A percentile compares a stretch with the other conserved stretches of the same genome.
These are phyloP conservation scores for Cyclostephanos tholiformis DNA, from an alignment of 108 stramenopile species.

Conservation along the genomic window DNA sequence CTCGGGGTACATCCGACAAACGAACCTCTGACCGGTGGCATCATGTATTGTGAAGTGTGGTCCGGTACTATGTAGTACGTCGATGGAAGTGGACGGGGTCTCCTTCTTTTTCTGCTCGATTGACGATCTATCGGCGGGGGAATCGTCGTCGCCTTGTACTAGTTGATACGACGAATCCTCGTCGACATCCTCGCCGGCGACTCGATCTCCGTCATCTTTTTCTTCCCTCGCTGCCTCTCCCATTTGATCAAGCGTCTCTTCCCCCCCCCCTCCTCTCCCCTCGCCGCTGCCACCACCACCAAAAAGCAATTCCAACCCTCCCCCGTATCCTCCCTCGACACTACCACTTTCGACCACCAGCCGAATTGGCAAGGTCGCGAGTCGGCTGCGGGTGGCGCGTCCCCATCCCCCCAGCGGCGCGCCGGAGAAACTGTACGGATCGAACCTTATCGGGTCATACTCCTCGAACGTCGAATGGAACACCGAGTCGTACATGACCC, in stretches of 20 bases:
- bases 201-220: background rate
- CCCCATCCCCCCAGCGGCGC: conserved; percentile 84
- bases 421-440: conserved; percentile 58
- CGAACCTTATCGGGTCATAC: conserved; percentile 42
- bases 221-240: conserved; percentile 1
- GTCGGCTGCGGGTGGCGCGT: conserved; percentile 68
- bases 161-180: conserved; percentile 2
- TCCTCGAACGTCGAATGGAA: conserved; percentile 41
- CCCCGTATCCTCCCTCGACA: conserved; percentile 7
- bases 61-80: conserved; percentile 18
- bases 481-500: background rate
- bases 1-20: conserved; percentile 74
- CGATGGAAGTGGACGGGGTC: background rate
- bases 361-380: conserved; percentile 68
- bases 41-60: conserved; percentile 65
- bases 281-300: background rate
- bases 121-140: background rate
- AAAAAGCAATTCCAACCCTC: background rate
- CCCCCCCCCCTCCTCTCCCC: background rate
- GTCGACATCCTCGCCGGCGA: background rate
- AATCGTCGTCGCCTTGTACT: background rate
- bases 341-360: conserved; percentile 45
- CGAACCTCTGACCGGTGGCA: conserved; percentile 57
- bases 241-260: background rate
- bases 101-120: background rate